These are phyloP conservation scores for Aspergillus carlsbadensis DNA, from an alignment of 495 filamentous ascomycete genomes.

Conservation along the genomic window DNA sequence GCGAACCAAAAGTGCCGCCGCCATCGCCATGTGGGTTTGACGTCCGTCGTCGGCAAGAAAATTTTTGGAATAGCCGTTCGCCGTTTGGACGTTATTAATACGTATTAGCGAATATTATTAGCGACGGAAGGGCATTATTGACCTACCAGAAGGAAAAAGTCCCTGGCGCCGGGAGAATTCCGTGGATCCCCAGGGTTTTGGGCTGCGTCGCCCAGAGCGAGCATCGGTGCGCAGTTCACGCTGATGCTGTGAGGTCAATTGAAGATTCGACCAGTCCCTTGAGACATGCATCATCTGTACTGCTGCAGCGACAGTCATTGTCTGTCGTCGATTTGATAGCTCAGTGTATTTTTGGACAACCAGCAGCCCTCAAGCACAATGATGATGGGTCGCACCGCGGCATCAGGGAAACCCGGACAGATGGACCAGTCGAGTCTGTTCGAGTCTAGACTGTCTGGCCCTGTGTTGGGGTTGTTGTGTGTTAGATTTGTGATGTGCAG, in stretches of 20 bases:
- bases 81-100: not conserved
- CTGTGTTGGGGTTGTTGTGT: not conserved
- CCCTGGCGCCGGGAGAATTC: conserved; percentile 3
- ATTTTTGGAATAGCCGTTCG: not conserved
- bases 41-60: conserved; percentile 17
- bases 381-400: conserved; percentile 13
- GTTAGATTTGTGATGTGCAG: conserved; percentile 11
- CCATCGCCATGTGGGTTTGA: conserved; percentile 27
- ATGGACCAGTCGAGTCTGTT: conserved; percentile 28
- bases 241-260: conserved; percentile 5
- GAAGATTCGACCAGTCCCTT: conserved; percentile 4
- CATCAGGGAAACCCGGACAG: conserved; percentile 4
- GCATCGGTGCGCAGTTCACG: not conserved
- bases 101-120: not conserved
- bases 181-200: not conserved
- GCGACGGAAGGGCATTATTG: not conserved
- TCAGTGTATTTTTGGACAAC: conserved; percentile 2
- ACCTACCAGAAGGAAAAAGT: not conserved
- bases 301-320: not conserved
- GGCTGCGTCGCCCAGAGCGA: not conserved
- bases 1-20: conserved; percentile 1
- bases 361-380: not conserved
- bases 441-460: conserved; percentile 22
- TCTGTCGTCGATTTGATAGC: conserved; percentile 8
- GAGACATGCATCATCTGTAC: conserved; percentile 9